Base-by-base conservation (phyloP, 2,329 filamentous ascomycete genomes). In the Colletotrichum liaoningense region DNA sequence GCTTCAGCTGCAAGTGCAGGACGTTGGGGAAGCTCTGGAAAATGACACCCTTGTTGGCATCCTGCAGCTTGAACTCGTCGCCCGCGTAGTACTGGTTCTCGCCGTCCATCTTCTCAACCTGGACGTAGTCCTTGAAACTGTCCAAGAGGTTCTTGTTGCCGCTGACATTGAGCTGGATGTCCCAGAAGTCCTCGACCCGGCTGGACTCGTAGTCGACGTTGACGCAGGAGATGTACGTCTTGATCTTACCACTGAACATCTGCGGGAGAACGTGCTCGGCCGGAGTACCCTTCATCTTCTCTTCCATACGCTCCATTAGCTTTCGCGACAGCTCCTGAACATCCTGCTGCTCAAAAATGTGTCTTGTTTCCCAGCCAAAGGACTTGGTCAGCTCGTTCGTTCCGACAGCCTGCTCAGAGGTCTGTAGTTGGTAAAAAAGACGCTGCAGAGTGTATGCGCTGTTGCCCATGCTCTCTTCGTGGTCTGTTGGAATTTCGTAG, bases 331-430 rank as follows among this genome's bases (percentile, higher is more conserved):
- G 87, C 82, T 99, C 97, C 82, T 99, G 97, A 9, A 99, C 97
- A 83, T 99, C 97, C 83, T 99, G 97, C 81, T 99, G 97, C 84
- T 98, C 96, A 78, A 99, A 99, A 66, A 98, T 98, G 80, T 99
- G 96, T 76, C 95, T 91, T 2, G 96, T 97, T 79, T 99, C 96
- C 97, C 97, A 99, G 28, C 97, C 97, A 81, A 99, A 99, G 0
- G 97, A 98, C 77, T 95, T 94, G 7, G 97, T 99, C 52, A 99
- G 89, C 80, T 99, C 97, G 64, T 93, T 95, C 1, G 97, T 99
- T 52, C 94, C 91, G 2, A 99, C 96, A 1, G 97, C 94, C 46
- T 88, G 86, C 64, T 92, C 92, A 52, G 93, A 96, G 14, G 95
- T 97, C 82, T 99, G 97, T 24, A 99, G 88, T 77, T 95, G 94